A percentile compares a stretch with the other conserved stretches of the same genome.
Conservation (phyloP, 345 rosid species). For the Theobroma cacao region DNA sequence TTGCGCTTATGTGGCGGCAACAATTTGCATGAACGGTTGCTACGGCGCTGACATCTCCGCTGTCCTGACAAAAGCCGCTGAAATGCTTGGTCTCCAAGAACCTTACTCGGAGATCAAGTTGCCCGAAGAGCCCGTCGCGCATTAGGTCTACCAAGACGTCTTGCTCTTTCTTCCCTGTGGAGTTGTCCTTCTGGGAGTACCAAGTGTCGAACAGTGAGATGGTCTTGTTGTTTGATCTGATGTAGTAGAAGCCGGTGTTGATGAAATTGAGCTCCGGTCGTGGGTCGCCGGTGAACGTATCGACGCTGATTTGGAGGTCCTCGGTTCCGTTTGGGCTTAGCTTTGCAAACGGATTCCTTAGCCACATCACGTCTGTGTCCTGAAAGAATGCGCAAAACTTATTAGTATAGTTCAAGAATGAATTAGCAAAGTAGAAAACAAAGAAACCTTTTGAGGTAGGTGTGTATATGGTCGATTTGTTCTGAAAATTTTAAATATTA, state of each 20-base stretch:
- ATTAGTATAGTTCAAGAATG: too few relatives aligned
- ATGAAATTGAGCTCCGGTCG: conserved; percentile 35
- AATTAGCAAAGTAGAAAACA: neutral
- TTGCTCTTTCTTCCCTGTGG: conserved; percentile 64
- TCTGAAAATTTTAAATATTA: too few relatives aligned
- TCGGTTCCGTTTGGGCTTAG: conserved; percentile 33
- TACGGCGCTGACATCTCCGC: conserved; percentile 45
- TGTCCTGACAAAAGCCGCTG: conserved; percentile 79
- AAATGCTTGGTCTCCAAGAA: conserved; percentile 55
- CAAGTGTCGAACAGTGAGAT: conserved; percentile 54
- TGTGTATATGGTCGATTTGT: too few relatives aligned
- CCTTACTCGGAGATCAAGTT: conserved; percentile 41
- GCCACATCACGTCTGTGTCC: conserved; percentile 84
- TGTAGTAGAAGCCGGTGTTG: conserved; percentile 73
- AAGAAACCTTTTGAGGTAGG: too few relatives aligned
- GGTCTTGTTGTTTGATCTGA: conserved; percentile 66
- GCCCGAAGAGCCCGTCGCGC: conserved; percentile 26
- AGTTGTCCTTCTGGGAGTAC: conserved; percentile 55
- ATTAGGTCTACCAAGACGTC: conserved; percentile 55
- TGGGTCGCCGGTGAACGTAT: conserved; percentile 30
- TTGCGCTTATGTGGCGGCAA: conserved; percentile 67
- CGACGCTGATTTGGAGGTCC: conserved; percentile 75
- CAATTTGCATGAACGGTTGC: conserved; percentile 83
- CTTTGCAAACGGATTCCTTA: conserved; percentile 52
- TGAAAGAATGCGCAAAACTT: conserved; percentile 21